A percentile compares a stretch with the other conserved stretches of the same genome.
These are phyloP conservation scores for Penicillium sp. DNA, from an alignment of 2,329 filamentous ascomycete species.

Conservation along the genomic window DNA sequence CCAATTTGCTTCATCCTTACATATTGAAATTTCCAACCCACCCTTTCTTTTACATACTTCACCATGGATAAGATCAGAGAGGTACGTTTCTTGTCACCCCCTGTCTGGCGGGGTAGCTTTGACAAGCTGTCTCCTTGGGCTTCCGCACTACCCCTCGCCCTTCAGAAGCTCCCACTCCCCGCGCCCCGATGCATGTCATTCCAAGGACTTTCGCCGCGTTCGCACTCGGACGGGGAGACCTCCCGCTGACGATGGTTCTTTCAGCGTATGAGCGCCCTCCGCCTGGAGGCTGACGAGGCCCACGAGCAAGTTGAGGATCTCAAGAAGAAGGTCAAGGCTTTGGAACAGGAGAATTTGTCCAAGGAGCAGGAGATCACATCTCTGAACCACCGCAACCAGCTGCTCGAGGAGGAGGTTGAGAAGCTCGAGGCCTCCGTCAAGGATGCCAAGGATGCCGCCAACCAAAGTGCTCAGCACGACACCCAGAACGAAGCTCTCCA, in stretches of 20 bases:
- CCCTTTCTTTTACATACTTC: constrained; percentile 23
- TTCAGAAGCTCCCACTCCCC: too few relatives aligned
- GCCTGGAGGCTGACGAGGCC: constrained; percentile 85
- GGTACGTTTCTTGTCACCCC: constrained; percentile 51
- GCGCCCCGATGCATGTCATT: constrained; percentile 1
- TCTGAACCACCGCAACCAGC: constrained; percentile 86
- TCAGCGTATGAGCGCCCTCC: constrained; percentile 92
- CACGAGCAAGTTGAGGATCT: constrained; percentile 78
- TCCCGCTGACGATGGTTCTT: constrained; percentile 11
- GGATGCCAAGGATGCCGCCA: constrained; percentile 80
- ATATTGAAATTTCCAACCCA: constrained; percentile 15
- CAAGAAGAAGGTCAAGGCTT: constrained; percentile 74
- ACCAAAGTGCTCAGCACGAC: constrained; percentile 73
- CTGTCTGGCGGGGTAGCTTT: constrained; percentile 37
- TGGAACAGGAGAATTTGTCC: constrained; percentile 90
- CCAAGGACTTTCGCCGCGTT: constrained; percentile 15
- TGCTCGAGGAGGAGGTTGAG: constrained; percentile 86
- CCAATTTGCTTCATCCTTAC: constrained; percentile 27
- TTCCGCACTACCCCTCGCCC: constrained; percentile 12
- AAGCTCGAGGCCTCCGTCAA: constrained; percentile 80
- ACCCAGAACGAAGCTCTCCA: constrained; percentile 88
- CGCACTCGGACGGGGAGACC: not conserved
- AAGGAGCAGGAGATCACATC: constrained; percentile 99
- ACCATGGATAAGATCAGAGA: constrained; percentile 87
- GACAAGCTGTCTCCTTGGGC: constrained; percentile 20